Evolutionary conservation across 768 basidiomycete species (phyloP).

Genomic region (Kockovaella imperatae): DNA sequence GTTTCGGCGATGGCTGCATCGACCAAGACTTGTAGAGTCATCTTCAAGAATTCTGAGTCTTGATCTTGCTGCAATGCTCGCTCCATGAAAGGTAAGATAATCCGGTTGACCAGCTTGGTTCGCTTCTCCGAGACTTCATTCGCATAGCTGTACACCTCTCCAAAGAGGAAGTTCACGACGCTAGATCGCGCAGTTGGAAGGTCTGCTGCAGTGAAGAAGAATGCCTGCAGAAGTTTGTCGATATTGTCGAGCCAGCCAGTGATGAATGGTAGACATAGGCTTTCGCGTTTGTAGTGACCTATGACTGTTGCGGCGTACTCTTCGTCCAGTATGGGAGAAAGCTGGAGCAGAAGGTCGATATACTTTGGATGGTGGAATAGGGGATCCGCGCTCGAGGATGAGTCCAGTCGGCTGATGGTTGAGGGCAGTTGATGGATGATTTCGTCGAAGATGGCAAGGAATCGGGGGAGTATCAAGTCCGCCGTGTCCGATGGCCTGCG

Average conservation of each 20-base stretch:
- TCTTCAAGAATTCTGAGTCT: slow-evolving; percentile 40
- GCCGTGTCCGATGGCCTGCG: slow-evolving; percentile 5
- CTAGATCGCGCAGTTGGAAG: slow-evolving; percentile 13
- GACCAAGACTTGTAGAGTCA: slow-evolving; percentile 36
- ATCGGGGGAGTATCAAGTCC: not conserved
- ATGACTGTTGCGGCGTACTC: slow-evolving; percentile 32
- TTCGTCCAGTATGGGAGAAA: slow-evolving; percentile 41
- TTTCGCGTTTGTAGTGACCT: slow-evolving; percentile 39
- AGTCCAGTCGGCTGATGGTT: slow-evolving; percentile 27
- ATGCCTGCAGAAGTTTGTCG: slow-evolving; percentile 35
- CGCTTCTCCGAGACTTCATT: slow-evolving; percentile 36
- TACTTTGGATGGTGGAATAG: slow-evolving; percentile 35
- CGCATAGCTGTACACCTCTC: slow-evolving; percentile 39
- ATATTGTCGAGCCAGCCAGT: slow-evolving; percentile 43
- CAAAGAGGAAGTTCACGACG: slow-evolving; percentile 34
- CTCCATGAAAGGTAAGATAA: slow-evolving; percentile 45
- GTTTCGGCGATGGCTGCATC: slow-evolving; percentile 41
- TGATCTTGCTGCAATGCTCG: slow-evolving; percentile 35
- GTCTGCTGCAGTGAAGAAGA: slow-evolving; percentile 18
- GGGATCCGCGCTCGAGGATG: slow-evolving; percentile 16
- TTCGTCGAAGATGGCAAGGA: slow-evolving; percentile 18
- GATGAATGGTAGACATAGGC: slow-evolving; percentile 40
- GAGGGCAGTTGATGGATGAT: slow-evolving; percentile 30
- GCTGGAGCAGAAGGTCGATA: slow-evolving; percentile 41
- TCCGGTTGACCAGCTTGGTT: slow-evolving; percentile 33